Evolutionary conservation across 1,284 basidiomycete genomes (phyloP), one percentile per base, ranked within the genome.

Genomic region (Entoloma clypeatum): DNA sequence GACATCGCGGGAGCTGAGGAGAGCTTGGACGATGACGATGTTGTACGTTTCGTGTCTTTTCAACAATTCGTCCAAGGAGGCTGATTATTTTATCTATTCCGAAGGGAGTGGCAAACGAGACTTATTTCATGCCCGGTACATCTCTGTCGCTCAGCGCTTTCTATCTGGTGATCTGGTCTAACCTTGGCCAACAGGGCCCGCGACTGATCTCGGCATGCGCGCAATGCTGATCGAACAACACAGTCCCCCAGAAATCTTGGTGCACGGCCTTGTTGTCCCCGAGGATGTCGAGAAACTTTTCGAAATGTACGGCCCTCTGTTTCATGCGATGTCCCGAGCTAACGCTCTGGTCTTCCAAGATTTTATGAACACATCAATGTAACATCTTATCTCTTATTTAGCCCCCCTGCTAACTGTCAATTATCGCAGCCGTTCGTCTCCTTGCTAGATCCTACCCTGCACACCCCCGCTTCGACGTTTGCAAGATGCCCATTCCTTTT

Each of bases 261-360:
- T 90, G 0, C 84, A 88, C 50, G 86, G 86, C 11, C 65, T 92
- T 25, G 85, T 92, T 32, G 81, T 81, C 1, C 79, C 84, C 0
- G 77, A 80, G 37, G 90, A 92, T 52, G 87, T 91, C 6, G 81
- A 91, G 42, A 82, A 81, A 49, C 63, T 92, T 17, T 92, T 92
- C 54, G 74, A 86, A 39, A 89, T 92, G 84, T 91, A 56, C 28
- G 86, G 73, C 14, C 6, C 18, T 30, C 32, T 21, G 16, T 33
- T 39, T 45, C 33, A 39, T 22, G 28, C 36, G 39, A 35, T 13
- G 16, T 25, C 18, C 22, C 11, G 24, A 11, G 22, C 11, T n/a
- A 39, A 48, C 33, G 48, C 28, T 34, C 42, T 36, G 40, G 14
- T 30, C 7, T 50, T 68, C 68, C 43, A 73, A 78, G 85, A 53